Evolutionary conservation across 2,329 filamentous ascomycete genomes (phyloP), one percentile per base, ranked within the genome.

Genomic region (Colletotrichum sp.): DNA sequence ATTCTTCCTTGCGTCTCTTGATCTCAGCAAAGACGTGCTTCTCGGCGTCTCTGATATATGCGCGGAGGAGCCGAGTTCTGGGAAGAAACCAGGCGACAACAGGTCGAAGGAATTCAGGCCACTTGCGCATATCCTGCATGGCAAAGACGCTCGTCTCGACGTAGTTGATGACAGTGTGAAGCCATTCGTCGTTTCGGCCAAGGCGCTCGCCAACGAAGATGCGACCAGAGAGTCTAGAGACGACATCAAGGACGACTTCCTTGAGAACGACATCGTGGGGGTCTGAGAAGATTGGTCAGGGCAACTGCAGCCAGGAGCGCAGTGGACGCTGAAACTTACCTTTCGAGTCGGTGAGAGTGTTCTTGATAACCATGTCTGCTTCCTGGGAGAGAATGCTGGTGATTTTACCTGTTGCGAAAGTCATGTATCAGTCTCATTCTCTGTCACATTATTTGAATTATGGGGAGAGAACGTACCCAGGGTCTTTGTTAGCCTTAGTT

Each of bases 161-260:
- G 78, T 87, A 89, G 28, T 82, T 80, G 80, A 87, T 81, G 65
- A 85, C 79, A 65, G 88, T 85, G 2, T 85, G 80, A 18, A 90
- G 83, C 89, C 88, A 90, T 57, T 84, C 81, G 36, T 85, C 79
- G 77, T 90, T 85, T 5, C 86, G 86, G 78, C 87, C 88, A 13
- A 89, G 79, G 2, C 82, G 80, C 5, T 81, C 78, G 6, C 89
- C 89, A 4, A 90, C 79, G 76, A 90, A 90, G 6, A 89, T 84
- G 5, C 87, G 83, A 5, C 89, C 87, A 0, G 89, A 89, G 16
- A 90, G 78, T 8, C 88, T 86, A 13, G 88, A 87, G 9, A 91
- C 84, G 10, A 88, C 21, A 1, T 74, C 65, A 13, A 75, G 72
- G 18, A 73, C 26, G 5, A n/a, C 28, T 34, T 68, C 28, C 30